A percentile compares a stretch with the other conserved stretches of the same genome.
Evolutionary conservation across 257 asterid genomes (phyloP).

Genomic region (Solanum clarkiae): DNA sequence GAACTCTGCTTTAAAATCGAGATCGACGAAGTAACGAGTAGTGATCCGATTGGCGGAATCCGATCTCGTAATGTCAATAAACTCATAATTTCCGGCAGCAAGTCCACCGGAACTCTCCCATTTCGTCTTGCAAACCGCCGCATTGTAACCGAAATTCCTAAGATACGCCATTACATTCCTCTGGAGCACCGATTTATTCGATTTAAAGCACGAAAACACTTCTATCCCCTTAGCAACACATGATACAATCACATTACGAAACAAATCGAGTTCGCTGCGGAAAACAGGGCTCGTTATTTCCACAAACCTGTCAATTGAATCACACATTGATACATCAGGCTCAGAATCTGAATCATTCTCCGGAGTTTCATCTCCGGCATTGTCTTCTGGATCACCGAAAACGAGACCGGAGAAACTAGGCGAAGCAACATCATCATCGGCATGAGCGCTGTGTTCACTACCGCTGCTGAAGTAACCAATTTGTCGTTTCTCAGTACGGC

Average conservation of each 20-base stretch:
- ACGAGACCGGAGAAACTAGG: constrained; percentile 41
- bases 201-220: constrained; percentile 14
- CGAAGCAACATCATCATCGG: constrained; percentile 26
- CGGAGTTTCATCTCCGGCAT: not conserved
- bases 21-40: constrained; percentile 40
- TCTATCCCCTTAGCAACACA: constrained; percentile 25
- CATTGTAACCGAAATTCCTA: constrained; percentile 55
- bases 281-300: constrained; percentile 15
- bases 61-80: constrained; percentile 39
- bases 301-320: not conserved
- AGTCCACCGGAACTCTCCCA: constrained; percentile 69
- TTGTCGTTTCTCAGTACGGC: constrained; percentile 13
- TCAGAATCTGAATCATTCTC: constrained; percentile 24
- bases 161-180: constrained; percentile 59
- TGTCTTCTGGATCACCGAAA: constrained; percentile 21
- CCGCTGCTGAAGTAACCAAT: constrained; percentile 60
- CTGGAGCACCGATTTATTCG: constrained; percentile 15
- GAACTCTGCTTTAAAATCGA: constrained; percentile 58
- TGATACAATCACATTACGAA: constrained; percentile 15
- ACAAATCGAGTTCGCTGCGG: constrained; percentile 24
- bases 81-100: constrained; percentile 61
- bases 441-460: constrained; percentile 55
- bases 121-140: constrained; percentile 66
- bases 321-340: constrained; percentile 3
- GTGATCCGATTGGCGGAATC: constrained; percentile 6